phyloP scores from a whole-genome alignment of 1,139 yeast species.

The Arxiozyma bovina region DNA sequence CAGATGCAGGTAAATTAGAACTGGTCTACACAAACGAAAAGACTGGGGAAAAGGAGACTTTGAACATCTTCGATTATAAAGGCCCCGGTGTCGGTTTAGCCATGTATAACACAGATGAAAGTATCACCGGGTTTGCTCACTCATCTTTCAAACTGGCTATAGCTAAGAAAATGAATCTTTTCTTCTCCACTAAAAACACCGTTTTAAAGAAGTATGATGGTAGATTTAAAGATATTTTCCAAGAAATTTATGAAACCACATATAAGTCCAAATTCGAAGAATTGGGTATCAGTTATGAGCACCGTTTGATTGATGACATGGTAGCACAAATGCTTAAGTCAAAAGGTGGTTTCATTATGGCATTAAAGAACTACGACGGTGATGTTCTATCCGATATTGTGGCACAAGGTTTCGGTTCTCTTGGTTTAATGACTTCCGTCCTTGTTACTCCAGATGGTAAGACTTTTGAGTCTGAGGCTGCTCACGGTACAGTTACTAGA shows the following conservation, averaged over 20 bases:
- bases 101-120: slow-evolving; percentile 77
- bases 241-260: slow-evolving; percentile 49
- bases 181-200: slow-evolving; percentile 70
- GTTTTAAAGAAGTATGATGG: slow-evolving; percentile 78
- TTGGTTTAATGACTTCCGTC: slow-evolving; percentile 78
- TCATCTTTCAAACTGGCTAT: slow-evolving; percentile 71
- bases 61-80: slow-evolving; percentile 51
- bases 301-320: slow-evolving; percentile 79
- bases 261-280: slow-evolving; percentile 53
- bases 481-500: slow-evolving; percentile 83
- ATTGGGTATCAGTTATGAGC: slow-evolving; percentile 71
- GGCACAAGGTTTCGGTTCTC: slow-evolving; percentile 80
- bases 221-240: slow-evolving; percentile 71
- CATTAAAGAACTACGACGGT: slow-evolving; percentile 79
- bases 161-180: slow-evolving; percentile 55
- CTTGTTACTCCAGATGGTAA: slow-evolving; percentile 82
- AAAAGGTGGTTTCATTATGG: slow-evolving; percentile 75
- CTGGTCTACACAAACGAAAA: slow-evolving; percentile 52
- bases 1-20: slow-evolving; percentile 61
- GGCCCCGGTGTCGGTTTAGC: slow-evolving; percentile 66
- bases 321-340: slow-evolving; percentile 84
- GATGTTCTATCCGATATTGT: slow-evolving; percentile 81
- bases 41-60: slow-evolving; percentile 38
- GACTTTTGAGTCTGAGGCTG: slow-evolving; percentile 76
- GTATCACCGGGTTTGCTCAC: slow-evolving; percentile 71